These are phyloP conservation scores for Platanus orientalis DNA, from an alignment of 164 flowering plant species.

Conservation along the genomic window DNA sequence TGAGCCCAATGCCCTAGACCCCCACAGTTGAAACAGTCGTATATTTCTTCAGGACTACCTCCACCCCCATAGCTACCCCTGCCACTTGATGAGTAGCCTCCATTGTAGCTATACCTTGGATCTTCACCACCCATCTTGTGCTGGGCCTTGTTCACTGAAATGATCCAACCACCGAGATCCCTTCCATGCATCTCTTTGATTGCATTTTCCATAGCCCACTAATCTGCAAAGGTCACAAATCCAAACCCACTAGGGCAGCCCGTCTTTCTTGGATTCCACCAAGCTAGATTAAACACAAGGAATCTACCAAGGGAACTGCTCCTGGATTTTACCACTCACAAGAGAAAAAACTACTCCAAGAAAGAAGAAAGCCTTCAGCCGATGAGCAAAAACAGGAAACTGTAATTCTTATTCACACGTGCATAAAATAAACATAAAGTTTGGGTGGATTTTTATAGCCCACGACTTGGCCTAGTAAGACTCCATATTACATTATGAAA, in stretches of 20 bases:
- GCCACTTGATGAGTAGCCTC: conserved; percentile 60
- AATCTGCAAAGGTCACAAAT: conserved; percentile 90
- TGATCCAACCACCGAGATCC: conserved; percentile 70
- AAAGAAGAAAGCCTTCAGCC: no score
- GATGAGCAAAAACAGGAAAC: no score
- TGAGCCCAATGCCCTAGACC: conserved; percentile 97
- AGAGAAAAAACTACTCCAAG: no score
- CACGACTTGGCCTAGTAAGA: no score
- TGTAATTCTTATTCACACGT: no score
- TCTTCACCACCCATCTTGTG: conserved; percentile 72
- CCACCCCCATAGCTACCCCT: conserved; percentile 65
- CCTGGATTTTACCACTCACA: no score
- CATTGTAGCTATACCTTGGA: conserved; percentile 48
- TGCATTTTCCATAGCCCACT: conserved; percentile 86
- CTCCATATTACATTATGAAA: no score
- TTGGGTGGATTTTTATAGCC: no score
- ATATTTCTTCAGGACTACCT: conserved; percentile 49
- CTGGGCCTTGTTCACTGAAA: conserved; percentile 91
- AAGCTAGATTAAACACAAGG: no score
- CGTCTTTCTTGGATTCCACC: conserved; percentile 86
- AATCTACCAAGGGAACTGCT: no score
- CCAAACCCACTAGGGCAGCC: conserved; percentile 98
- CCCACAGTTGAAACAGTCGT: conserved; percentile 96
- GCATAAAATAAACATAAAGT: no score
- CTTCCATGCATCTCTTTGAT: conserved; percentile 91